Base-by-base conservation (phyloP, 2,329 filamentous ascomycete species). In the Huntiella omanensis region DNA sequence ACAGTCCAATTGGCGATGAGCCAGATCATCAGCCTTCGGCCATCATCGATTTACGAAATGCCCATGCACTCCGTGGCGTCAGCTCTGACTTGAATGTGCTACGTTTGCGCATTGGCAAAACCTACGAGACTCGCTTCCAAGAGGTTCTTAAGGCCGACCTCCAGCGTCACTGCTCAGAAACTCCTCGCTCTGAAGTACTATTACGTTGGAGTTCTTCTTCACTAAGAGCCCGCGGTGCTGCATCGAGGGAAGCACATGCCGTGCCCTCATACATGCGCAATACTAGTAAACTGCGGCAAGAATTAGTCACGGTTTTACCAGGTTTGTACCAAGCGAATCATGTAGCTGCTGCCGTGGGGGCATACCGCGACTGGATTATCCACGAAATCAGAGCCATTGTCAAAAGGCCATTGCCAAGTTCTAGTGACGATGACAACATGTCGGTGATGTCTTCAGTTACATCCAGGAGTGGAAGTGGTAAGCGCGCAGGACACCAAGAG, bases 391-490 rank as follows among this genome's bases (percentile, higher is more conserved):
- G 88, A 55, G 77, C 75, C 33, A 67, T 96, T 42, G 88, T 98
- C 43, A 75, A 86, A 46, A 75, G 77, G 48, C 82, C 88, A 17
- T 68, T 98, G 35, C 91, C 91, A 1, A 94, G 86, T 56, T 93
- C 88, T 8, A 91, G 77, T 54, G 91, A 98, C 50, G 88, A 96
- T 53, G 91, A 98, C 57, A 83, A 80, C 51, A 84, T 91, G 58
- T 93, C 86, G 0, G 80, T 88, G 65, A 78, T 88, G 62, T 87
- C 87, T 1, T 71, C 78, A 1, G 92, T 87, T 3, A 95, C 88
- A 1, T 82, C 75, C 13, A 16, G 35, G 8, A 33, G 17, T 5
- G 28, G 35, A 5, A 40, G 47, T 33, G 36, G 47, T 12, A 40
- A 43, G 35, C 42, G 42, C 17, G 33, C 41, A 19, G 43, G 43